Base-by-base conservation (phyloP, 129 eudicot genomes). In the Flaveria bidentis region DNA sequence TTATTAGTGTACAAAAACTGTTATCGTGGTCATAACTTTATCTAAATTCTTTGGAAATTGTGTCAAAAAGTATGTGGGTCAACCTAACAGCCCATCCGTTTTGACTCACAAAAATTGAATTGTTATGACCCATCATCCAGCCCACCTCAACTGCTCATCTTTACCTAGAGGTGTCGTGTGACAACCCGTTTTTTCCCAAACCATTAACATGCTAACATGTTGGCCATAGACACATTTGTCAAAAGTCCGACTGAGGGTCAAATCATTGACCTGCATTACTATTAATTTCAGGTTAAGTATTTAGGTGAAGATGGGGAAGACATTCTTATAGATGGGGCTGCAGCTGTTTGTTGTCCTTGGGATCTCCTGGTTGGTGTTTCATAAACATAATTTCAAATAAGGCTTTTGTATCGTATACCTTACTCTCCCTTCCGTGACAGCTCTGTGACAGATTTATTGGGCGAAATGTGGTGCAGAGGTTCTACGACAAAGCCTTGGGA, bases 301-400 rank as follows among this genome's bases (percentile, higher is more conserved):
- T 90, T 95, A 42, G 99, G 96, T 3, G 99, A 95, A 85, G 94
- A 95, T 30, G 99, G 99, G 57, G 80, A 68, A 25, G 82, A 87
- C 75, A 74, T 76, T 71, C 94, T 90, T 22, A 71, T 95, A 75
- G 76, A 87, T 83, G 99, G 99, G 55, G 99, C 99, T 72, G 99
- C 91, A 69, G 96, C 97, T 68, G 88, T 95, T 67, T 91, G 99
- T 84, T 87, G 89, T 82, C 99, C 99, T 49, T 95, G 96, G 97
- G 99, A 95, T 76, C 96, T 89, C 69, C 79, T 91, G 94, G 97
- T 95, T 46, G 78, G 99, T 81, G 55, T 64, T 64, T 65, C 79
- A 39, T 65, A 16, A 63, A 23, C 83, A 26, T 73, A 11, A 13
- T 52, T n/a, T 65, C 6, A 15, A 71, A 23, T 11, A 74, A 11